Conservation (phyloP, 1,284 basidiomycete species). For the Singerocomus rubriflavus region DNA sequence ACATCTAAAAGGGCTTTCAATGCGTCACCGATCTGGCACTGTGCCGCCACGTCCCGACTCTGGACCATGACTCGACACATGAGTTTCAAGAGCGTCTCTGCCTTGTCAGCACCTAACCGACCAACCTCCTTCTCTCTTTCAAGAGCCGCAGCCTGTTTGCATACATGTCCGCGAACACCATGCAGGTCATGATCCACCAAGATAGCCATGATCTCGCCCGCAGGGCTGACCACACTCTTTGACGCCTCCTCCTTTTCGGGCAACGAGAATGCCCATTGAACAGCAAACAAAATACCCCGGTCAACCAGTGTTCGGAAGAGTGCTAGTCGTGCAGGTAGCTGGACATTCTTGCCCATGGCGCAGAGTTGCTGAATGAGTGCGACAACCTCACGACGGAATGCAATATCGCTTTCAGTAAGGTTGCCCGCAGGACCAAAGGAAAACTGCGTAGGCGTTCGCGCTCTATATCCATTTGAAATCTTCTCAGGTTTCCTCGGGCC, state of each 20-base stretch:
- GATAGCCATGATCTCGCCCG: conserved; percentile 84
- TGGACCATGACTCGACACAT: conserved; percentile 76
- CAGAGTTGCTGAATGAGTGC: conserved; percentile 91
- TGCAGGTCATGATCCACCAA: conserved; percentile 91
- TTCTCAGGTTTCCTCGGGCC: conserved; percentile 28
- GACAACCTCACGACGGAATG: conserved; percentile 69
- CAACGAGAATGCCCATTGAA: conserved; percentile 82
- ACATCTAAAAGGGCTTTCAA: conserved; percentile 82
- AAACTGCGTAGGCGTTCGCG: conserved; percentile 35
- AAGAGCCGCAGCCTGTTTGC: conserved; percentile 74
- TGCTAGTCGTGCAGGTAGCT: conserved; percentile 79
- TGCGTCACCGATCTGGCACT: conserved; percentile 91
- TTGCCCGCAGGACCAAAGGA: conserved; percentile 51
- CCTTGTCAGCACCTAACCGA: conserved; percentile 56
- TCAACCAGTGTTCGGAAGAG: conserved; percentile 92
- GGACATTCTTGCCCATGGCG: conserved; percentile 95
- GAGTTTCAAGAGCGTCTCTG: conserved; percentile 73
- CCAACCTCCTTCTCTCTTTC: conserved; percentile 54
- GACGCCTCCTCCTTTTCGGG: conserved; percentile 46
- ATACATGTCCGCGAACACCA: conserved; percentile 80
- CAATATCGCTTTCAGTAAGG: conserved; percentile 48
- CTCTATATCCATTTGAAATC: conserved; percentile 26
- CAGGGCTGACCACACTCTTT: conserved; percentile 63
- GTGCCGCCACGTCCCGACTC: conserved; percentile 83
- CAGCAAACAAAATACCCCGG: conserved; percentile 83